Base-by-base conservation (phyloP, 108 stramenopile genomes). In the Licmophora abbreviata region DNA sequence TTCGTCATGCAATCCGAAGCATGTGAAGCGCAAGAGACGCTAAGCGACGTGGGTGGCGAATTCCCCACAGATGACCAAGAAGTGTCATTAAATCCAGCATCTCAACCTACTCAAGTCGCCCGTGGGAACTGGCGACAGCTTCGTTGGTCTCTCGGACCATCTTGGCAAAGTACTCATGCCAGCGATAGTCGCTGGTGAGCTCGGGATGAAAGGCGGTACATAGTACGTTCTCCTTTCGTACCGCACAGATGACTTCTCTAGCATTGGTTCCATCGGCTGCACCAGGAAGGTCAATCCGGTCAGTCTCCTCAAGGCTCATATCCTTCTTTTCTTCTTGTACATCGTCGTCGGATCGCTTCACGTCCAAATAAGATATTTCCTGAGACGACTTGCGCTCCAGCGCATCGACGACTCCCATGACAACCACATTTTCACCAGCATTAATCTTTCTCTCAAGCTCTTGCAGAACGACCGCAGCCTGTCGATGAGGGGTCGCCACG, bases 191-290 rank as follows among this genome's bases (percentile, higher is more conserved):
- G 24, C 73, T 48, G 2, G 98, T 93, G 38, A 99, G 74, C 59
- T 99, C 98, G 17, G 98, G 98, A 72, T 99, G 98, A 59, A 99
- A 99, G 5, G 95, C 86, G 21, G 98, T 99, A 38, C 78, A 86
- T 3, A 94, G 74, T 0, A 95, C 67, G 63, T 85, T 83, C 4
- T 59, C 75, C 61, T 85, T 95, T 29, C 63, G 60, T 3, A 82
- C 95, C 0, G 96, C 98, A 45, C 94, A 92, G 44, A 95, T 89
- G 4, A 97, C 95, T 67, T 93, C 86, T 20, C 88, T 66, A n/a
- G 79, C 83, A 44, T 84, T 86, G 24, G 79, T 77, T 31, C 77
- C 83, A 61, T 81, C 76, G 51, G 83, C 76, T 23, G 91, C 85
- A 20, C 91, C 91, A 12, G 91, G 91, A 8, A 88, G 64, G 26